Conservation (phyloP, 805 yeast species). For the Ogataea methanolica region DNA sequence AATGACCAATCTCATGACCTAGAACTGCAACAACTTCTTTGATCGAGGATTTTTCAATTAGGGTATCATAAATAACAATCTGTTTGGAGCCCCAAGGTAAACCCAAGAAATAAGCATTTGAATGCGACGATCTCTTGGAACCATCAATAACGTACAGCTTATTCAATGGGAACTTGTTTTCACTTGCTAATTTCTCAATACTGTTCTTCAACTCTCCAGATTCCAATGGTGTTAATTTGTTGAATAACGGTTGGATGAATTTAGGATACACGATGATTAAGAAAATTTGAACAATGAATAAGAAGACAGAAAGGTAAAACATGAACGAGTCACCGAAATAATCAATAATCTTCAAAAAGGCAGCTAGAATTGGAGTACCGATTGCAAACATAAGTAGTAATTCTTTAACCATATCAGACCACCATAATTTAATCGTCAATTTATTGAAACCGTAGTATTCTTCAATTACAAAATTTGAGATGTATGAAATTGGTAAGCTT, state of each 20-base stretch:
- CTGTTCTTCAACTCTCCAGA: conserved; percentile 82
- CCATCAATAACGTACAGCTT: conserved; percentile 90
- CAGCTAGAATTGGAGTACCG: conserved; percentile 71
- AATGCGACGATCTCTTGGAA: conserved; percentile 93
- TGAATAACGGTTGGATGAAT: conserved; percentile 87
- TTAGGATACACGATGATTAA: conserved; percentile 77
- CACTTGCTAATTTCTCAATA: conserved; percentile 73
- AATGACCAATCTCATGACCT: conserved; percentile 99
- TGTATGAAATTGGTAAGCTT: conserved; percentile 66
- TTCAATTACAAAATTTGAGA: conserved; percentile 82
- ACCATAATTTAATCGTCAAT: conserved; percentile 66
- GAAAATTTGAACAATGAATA: conserved; percentile 66
- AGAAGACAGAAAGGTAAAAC: conserved; percentile 69
- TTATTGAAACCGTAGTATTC: conserved; percentile 94
- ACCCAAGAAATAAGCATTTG: conserved; percentile 95
- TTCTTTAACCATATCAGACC: conserved; percentile 65
- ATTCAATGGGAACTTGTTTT: conserved; percentile 79
- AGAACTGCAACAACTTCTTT: conserved; percentile 88
- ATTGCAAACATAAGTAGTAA: conserved; percentile 48
- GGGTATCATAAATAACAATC: conserved; percentile 89
- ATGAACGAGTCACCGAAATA: conserved; percentile 77
- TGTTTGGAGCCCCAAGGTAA: conserved; percentile 92
- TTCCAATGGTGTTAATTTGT: conserved; percentile 84
- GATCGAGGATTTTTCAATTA: conserved; percentile 72
- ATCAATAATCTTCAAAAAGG: conserved; percentile 75